Base-by-base conservation (phyloP, 2,329 filamentous ascomycete genomes). In the Meredithiella fracta region DNA sequence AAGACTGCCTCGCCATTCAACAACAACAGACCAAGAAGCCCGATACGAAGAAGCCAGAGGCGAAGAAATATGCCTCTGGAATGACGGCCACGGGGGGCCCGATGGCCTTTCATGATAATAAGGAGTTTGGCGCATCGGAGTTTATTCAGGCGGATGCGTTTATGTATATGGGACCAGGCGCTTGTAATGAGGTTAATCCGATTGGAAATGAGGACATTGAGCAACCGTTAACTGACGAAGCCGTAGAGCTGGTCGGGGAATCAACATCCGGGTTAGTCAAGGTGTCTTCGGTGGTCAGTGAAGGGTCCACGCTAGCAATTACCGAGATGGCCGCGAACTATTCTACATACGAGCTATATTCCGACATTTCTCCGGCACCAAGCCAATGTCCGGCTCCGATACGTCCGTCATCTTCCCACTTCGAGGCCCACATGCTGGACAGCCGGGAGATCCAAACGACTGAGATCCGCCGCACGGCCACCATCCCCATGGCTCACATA, bases 131-230 rank as follows among this genome's bases (percentile, higher is more conserved):
- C 53, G 60, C 64, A 29, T 61, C 66, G 44, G 68, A 61, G 1
- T 73, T 74, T 57, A 77, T 76, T 58, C 72, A 76, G 59, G 72
- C 73, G 2, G 74, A 75, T 59, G 72, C 67, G 59, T 75, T 77
- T 60, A 75, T 76, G 69, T 77, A 72, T 60, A 68, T 77, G 15
- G 74, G 74, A 0, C 72, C 74, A 0, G 72, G 70, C 1, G 63
- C 65, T 1, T 72, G 72, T 60, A 20, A 62, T 25, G 73, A 75
- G 53, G 65, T 73, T n/a, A 74, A 69, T 47, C 70, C 73, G 0
- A 53, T 72, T 26, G 65, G 60, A 0, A 68, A 70, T 25, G 69
- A 72, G 51, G 70, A 73, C 31, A 47, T 38, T 14, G 51, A 54
- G 22, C 31, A 51, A 7, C 51, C 44, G 31, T 25, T 37, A 7